Evolutionary conservation across 2,329 filamentous ascomycete genomes (phyloP), one percentile per base, ranked within the genome.

Genomic region (Pseudogymnoascus sp.): DNA sequence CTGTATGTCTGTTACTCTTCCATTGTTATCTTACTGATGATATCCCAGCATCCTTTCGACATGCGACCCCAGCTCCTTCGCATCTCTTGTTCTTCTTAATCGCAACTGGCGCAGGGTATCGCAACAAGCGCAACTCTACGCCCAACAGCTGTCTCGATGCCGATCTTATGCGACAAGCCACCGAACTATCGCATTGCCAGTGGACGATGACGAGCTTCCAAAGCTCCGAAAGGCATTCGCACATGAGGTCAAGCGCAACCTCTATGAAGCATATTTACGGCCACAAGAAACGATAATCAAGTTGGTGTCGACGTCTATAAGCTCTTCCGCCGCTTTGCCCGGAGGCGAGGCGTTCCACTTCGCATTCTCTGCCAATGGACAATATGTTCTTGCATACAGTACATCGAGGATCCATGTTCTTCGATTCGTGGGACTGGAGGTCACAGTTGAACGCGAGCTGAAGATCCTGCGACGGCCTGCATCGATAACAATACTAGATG

Each of bases 331-430:
- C 21, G 83, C 83, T 2, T 88, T 88, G 66, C 91, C 91, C 1
- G 88, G 89, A 36, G 90, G 90, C 34, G 91, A 96, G 74, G 90
- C 90, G 54, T 90, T 96, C 77, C 89, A 91, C 63, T 96, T 96
- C 74, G 86, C 84, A 66, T 85, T 91, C 65, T 96, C 91, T 1
- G 86, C 90, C 5, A 85, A 83, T 62, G 91, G 90, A 2, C 86
- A 88, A 68, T 84, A 87, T 69, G 77, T 96, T 31, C 81, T 96
- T 42, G 91, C 89, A 61, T 90, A 92, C 74, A 96, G 91, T 74
- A 96, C 91, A 39, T 93, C 91, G 11, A 83, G 91, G 64, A 90
- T 96, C 67, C 89, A 93, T 69, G 83, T 96, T 36, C 78, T 96
- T 61, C 87, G 93, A 72, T 79, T 90, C 3, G 81, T 83, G 21